A percentile compares a stretch with the other conserved stretches of the same genome.
These are phyloP conservation scores for Saccharum hybrid DNA, from an alignment of 202 grass and related monocot genomes.

Conservation along the genomic window DNA sequence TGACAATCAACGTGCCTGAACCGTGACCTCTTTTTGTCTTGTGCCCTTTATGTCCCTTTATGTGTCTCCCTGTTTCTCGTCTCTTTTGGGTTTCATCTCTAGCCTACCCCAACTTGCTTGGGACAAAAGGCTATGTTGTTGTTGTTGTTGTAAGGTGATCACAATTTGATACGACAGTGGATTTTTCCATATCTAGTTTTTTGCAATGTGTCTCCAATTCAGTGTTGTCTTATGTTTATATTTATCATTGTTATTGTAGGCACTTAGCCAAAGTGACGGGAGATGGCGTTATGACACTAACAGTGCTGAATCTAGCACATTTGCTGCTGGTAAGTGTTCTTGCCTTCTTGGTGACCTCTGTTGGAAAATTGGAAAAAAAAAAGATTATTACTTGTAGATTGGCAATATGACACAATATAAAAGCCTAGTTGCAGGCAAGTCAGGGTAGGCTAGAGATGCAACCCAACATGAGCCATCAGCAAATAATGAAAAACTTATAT, in stretches of 20 bases:
- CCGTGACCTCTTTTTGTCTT: too few relatives aligned
- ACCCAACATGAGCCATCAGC: neutral
- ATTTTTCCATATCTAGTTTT: conserved; percentile 8
- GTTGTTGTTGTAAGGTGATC: conserved; percentile 55
- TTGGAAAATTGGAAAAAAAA: neutral
- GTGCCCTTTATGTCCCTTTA: too few relatives aligned
- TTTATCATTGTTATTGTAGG: conserved; percentile 52
- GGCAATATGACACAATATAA: neutral
- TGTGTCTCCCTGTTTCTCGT: too few relatives aligned
- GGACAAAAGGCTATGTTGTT: too few relatives aligned
- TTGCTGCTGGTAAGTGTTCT: conserved; percentile 75
- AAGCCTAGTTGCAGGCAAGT: neutral
- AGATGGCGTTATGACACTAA: conserved; percentile 93
- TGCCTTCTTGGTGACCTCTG: neutral
- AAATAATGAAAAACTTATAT: neutral
- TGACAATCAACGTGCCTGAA: too few relatives aligned
- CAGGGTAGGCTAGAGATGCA: neutral
- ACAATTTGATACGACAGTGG: conserved; percentile 11
- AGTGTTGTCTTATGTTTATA: conserved; percentile 10
- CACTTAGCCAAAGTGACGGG: conserved; percentile 91
- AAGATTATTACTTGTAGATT: neutral
- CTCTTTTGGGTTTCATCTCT: too few relatives aligned
- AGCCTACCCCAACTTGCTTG: too few relatives aligned
- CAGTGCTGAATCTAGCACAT: conserved; percentile 89
- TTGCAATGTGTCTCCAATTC: conserved; percentile 24